Percentiles rank a stretch among this genome's conserved stretches.
Evolutionary conservation across 192 early-diverging fungal genomes (phyloP).

Genomic region (Umbelopsis sp.): DNA sequence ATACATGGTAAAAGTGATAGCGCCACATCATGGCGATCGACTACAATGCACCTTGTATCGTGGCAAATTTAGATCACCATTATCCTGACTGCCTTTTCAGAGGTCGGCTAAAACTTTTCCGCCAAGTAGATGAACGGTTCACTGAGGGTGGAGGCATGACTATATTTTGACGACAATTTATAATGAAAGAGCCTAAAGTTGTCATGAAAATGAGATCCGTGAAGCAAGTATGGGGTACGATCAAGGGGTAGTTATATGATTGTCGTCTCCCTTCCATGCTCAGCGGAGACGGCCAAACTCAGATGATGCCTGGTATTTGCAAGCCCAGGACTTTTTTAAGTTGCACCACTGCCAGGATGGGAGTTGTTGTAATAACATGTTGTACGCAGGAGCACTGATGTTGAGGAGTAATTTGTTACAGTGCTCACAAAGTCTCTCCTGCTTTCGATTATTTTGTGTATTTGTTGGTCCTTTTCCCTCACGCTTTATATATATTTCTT

Average conservation of each 20-base stretch:
- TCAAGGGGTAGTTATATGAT: too few species aligned
- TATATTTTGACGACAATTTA: too few species aligned
- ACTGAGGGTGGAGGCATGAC: too few species aligned
- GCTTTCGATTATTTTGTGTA: background rate
- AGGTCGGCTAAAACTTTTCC: background rate
- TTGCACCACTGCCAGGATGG: too few species aligned
- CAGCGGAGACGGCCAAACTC: too few species aligned
- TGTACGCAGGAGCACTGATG: background rate
- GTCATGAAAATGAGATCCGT: too few species aligned
- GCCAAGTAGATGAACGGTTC: background rate
- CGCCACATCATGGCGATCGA: background rate
- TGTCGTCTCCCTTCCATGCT: too few species aligned
- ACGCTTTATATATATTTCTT: conserved; percentile 1
- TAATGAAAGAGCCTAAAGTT: too few species aligned
- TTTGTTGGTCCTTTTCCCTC: background rate
- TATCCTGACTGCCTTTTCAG: background rate
- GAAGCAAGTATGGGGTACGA: too few species aligned
- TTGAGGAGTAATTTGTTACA: background rate
- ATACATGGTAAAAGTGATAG: background rate
- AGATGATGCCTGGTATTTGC: too few species aligned
- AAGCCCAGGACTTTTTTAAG: too few species aligned
- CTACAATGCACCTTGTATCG: background rate
- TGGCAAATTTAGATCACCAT: background rate
- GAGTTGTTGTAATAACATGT: too few species aligned
- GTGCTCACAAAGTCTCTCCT: background rate